These are phyloP conservation scores for Boletellus sp. DNA, from an alignment of 768 basidiomycete genomes.

Conservation along the genomic window DNA sequence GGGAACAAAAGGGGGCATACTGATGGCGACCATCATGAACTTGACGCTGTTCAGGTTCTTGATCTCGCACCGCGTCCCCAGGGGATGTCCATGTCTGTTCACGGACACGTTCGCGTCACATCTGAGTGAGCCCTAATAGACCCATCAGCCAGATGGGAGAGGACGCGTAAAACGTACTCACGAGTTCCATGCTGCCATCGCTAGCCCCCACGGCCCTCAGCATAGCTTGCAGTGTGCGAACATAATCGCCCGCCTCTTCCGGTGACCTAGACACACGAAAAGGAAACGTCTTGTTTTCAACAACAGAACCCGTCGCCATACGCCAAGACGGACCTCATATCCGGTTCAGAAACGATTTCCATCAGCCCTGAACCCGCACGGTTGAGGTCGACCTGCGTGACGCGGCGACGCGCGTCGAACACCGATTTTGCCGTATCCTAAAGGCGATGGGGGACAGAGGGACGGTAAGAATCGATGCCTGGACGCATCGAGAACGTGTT, in stretches of 20 bases:
- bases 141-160: not conserved
- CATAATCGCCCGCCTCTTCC: slow-evolving; percentile 88
- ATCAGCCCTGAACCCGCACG: slow-evolving; percentile 85
- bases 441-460: too few relatives aligned
- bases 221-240: slow-evolving; percentile 74
- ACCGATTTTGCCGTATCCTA: slow-evolving; percentile 92
- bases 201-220: slow-evolving; percentile 82
- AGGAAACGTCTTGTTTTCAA: not conserved
- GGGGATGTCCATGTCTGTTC: slow-evolving; percentile 57
- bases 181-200: slow-evolving; percentile 97
- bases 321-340: slow-evolving; percentile 54
- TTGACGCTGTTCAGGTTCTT: slow-evolving; percentile 94
- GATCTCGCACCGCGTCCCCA: slow-evolving; percentile 87
- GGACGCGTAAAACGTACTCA: slow-evolving; percentile 28
- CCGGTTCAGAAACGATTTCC: slow-evolving; percentile 95
- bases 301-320: not conserved
- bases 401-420: slow-evolving; percentile 45
- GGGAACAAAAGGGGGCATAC: slow-evolving; percentile 40
- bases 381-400: slow-evolving; percentile 79
- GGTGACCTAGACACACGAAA: slow-evolving; percentile 48
- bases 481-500: not conserved
- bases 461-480: not conserved
- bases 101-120: slow-evolving; percentile 97
- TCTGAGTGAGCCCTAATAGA: slow-evolving; percentile 77
- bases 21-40: slow-evolving; percentile 80